Base-by-base conservation (phyloP, 2,329 filamentous ascomycete genomes). In the Orbilia brochopaga region DNA sequence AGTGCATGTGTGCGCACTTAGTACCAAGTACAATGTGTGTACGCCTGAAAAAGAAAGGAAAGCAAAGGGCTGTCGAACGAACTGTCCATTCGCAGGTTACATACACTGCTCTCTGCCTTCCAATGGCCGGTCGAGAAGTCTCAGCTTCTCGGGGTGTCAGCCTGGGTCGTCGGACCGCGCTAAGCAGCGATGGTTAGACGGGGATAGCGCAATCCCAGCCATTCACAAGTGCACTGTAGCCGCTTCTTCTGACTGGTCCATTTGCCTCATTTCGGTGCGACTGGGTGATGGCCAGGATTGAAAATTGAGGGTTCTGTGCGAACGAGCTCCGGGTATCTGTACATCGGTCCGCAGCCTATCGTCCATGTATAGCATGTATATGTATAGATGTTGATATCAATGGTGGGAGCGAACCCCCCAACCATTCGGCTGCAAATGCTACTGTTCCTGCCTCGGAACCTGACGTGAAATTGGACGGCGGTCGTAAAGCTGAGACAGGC, bases 151-250 rank as follows among this genome's bases (percentile, higher is more conserved):
- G 5, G 40, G 11, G 44, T 48, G 44, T 48, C 44, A 50, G 37
- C 24, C 48, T 55, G 54, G 64, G 30, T 48, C 44, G 44, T 21
- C 44, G 44, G 44, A 48, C 44, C 44, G 44, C 44, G 44, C 44
- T 48, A 48, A 48, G 44, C 44, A 48, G n/a, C 44, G 7, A 19
- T 19, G 44, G 44, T 55, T 46, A 27, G 65, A 63, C 59, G 60
- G 60, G 67, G 55, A 72, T 72, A 72, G 67, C 67, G 67, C 67
- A 72, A 72, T 72, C 67, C 60, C 66, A 72, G 67, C 67, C 67
- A 72, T 60, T 72, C 67, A 65, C 23, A 72, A 51, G 37, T 55
- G 23, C 57, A 72, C 55, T 65, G 55, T 65, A 72, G 60, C 60
- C 67, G 67, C 67, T 72, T 50, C 60, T 46, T 65, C 55, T 51